A percentile compares a stretch with the other conserved stretches of the same genome.
Conservation (phyloP, 2,329 filamentous ascomycete genomes). For the Lachnellula occidentalis region DNA sequence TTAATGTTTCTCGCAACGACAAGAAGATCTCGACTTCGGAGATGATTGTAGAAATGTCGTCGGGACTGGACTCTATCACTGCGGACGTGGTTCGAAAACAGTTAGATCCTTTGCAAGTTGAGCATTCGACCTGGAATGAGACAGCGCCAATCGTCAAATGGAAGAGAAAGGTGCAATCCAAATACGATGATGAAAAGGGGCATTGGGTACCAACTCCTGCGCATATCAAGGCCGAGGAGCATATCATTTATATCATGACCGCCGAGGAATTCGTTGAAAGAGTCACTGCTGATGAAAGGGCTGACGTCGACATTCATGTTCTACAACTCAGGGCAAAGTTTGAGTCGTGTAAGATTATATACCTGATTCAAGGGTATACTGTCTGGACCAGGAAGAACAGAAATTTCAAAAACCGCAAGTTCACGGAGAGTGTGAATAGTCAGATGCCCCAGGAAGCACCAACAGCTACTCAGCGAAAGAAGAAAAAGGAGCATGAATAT, state of each 20-base stretch:
- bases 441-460: constrained; percentile 35
- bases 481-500: constrained; percentile 41
- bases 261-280: constrained; percentile 63
- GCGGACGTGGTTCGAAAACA: constrained; percentile 44
- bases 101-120: constrained; percentile 45
- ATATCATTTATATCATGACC: constrained; percentile 51
- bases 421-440: constrained; percentile 56
- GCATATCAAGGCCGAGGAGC: constrained; percentile 41
- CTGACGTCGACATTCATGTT: constrained; percentile 55
- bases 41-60: constrained; percentile 70
- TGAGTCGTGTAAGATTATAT: constrained; percentile 51
- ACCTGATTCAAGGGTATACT: constrained; percentile 65
- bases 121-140: constrained; percentile 41
- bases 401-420: constrained; percentile 62
- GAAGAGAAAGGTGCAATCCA: constrained; percentile 45
- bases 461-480: constrained; percentile 27
- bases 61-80: constrained; percentile 44
- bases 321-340: constrained; percentile 49
- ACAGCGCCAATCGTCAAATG: constrained; percentile 46
- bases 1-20: constrained; percentile 67
- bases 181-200: constrained; percentile 41
- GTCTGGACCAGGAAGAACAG: constrained; percentile 65
- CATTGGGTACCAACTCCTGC: constrained; percentile 44
- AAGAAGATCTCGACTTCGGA: constrained; percentile 69
- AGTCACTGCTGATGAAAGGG: constrained; percentile 40